Conservation (phyloP, 2,329 filamentous ascomycete species). For the Tolypocladium inflatum region DNA sequence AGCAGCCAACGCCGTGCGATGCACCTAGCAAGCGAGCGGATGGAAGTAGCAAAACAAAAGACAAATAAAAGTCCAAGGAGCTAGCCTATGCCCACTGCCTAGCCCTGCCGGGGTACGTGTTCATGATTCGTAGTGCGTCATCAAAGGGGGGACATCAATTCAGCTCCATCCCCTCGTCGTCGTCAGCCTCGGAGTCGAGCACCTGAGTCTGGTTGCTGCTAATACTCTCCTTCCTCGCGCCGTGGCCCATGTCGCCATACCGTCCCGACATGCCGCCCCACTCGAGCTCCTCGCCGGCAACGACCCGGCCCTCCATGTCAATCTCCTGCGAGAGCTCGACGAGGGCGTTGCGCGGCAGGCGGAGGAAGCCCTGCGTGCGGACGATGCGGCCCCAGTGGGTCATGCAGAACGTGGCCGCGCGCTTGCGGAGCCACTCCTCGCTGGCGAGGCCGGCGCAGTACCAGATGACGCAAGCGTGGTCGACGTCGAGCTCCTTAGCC, state of each 20-base stretch:
- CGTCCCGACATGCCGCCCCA: slow-evolving; percentile 38
- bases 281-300: slow-evolving; percentile 76
- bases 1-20: slow-evolving; percentile 7
- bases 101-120: neutral
- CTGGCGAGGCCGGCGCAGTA: slow-evolving; percentile 83
- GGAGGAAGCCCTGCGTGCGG: slow-evolving; percentile 77
- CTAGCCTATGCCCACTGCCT: neutral
- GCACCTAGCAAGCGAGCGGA: slow-evolving; percentile 1
- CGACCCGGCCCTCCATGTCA: slow-evolving; percentile 82
- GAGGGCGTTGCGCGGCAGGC: slow-evolving; percentile 66
- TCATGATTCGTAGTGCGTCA: slow-evolving; percentile 1
- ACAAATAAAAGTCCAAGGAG: neutral
- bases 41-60: neutral
- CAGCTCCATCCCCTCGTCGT: slow-evolving; percentile 56
- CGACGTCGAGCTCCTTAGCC: slow-evolving; percentile 82
- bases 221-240: slow-evolving; percentile 47
- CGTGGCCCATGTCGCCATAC: slow-evolving; percentile 29
- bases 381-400: slow-evolving; percentile 93
- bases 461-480: slow-evolving; percentile 93
- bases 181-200: slow-evolving; percentile 47
- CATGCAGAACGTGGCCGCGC: slow-evolving; percentile 81
- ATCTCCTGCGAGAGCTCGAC: slow-evolving; percentile 91
- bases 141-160: slow-evolving; percentile 16
- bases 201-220: slow-evolving; percentile 49
- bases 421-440: slow-evolving; percentile 87